Percentiles rank a stretch among this genome's conserved stretches.
phyloP scores from a whole-genome alignment of 441 rosid genomes.

The Dalechampia spathulata region DNA sequence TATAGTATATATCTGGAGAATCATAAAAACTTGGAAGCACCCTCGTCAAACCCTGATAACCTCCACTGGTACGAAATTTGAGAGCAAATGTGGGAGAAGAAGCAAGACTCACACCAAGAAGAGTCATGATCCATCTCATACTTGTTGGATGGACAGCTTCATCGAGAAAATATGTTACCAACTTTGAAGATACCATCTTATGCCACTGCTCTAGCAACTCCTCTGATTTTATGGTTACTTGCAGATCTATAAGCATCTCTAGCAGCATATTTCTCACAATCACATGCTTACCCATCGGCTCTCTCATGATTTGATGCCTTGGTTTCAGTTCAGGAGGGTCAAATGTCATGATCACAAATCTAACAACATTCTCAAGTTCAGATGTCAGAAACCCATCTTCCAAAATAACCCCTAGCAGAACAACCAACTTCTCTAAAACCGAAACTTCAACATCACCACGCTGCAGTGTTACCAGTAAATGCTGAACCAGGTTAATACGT shows the following conservation, averaged over 20 bases:
- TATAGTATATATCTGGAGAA: constrained; percentile 98
- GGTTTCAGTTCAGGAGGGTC: constrained; percentile 94
- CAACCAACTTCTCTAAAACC: constrained; percentile 95
- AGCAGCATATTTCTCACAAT: constrained; percentile 98
- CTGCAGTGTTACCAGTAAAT: constrained; percentile 92
- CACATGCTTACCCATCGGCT: constrained; percentile 97
- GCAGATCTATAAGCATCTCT: constrained; percentile 99
- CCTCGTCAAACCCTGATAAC: constrained; percentile 87
- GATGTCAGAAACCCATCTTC: constrained; percentile 97
- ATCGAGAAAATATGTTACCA: constrained; percentile 96
- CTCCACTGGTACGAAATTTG: constrained; percentile 94
- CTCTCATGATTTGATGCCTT: constrained; percentile 60
- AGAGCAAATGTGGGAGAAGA: constrained; percentile 95
- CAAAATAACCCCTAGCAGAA: constrained; percentile 95
- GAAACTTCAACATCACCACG: constrained; percentile 99
- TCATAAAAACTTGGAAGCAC: constrained; percentile 97
- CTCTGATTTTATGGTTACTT: constrained; percentile 92
- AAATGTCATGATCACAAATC: constrained; percentile 97
- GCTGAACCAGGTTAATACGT: constrained; percentile 94
- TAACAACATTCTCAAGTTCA: constrained; percentile 96
- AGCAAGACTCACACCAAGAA: constrained; percentile 93
- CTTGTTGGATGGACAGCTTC: constrained; percentile 99
- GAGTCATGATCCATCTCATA: constrained; percentile 99
- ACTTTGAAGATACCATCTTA: constrained; percentile 95
- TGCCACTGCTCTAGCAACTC: constrained; percentile 99